Conservation (phyloP, 2,329 filamentous ascomycete species). For the Colletotrichum tamarilloi region DNA sequence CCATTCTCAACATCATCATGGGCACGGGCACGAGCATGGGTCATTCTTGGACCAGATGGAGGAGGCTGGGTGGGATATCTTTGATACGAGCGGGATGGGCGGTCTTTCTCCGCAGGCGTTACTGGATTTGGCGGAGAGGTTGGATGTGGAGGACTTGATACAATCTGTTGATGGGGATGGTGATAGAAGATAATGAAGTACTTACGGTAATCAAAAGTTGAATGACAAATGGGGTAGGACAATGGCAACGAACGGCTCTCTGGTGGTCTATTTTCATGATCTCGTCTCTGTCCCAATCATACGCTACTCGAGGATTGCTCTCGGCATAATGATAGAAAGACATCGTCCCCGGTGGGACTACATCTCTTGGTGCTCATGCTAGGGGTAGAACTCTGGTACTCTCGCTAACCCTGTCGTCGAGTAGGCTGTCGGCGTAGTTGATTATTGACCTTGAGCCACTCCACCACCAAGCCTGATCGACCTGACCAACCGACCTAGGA, state of each 20-base stretch:
- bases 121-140: conserved; percentile 44
- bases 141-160: conserved; percentile 39
- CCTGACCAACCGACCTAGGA: too few species aligned
- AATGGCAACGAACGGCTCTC: not conserved
- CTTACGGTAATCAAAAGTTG: not conserved
- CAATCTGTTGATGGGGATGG: conserved; percentile 20
- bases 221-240: not conserved
- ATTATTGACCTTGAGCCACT: too few species aligned
- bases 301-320: too few species aligned
- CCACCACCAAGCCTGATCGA: too few species aligned
- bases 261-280: not conserved
- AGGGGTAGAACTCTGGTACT: too few species aligned
- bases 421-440: too few species aligned
- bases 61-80: conserved; percentile 44
- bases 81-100: conserved; percentile 45
- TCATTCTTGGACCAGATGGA: conserved; percentile 29
- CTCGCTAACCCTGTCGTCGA: too few species aligned
- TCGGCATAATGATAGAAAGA: too few species aligned
- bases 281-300: too few species aligned
- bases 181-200: not conserved
- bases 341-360: too few species aligned
- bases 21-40: conserved; percentile 26
- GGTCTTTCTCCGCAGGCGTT: conserved; percentile 45
- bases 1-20: conserved; percentile 19
- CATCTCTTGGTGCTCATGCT: too few species aligned